Evolutionary conservation across 202 grass and related monocot genomes (phyloP).

Genomic region (Dendrocalamus latiflorus): DNA sequence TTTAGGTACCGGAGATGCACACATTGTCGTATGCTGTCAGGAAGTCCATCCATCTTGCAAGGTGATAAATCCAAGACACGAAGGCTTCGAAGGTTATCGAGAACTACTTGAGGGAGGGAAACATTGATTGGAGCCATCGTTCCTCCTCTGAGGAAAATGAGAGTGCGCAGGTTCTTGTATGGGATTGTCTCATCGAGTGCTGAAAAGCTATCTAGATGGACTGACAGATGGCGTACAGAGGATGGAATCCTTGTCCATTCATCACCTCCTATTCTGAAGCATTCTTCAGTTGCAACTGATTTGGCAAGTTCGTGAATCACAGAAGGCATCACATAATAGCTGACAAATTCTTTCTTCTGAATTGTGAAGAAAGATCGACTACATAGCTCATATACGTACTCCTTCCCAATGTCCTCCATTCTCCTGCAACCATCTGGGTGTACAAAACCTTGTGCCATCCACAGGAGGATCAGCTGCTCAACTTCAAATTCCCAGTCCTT

Average conservation of each 20-base stretch:
- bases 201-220: conserved; percentile 25
- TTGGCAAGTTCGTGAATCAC: conserved; percentile 44
- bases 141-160: conserved; percentile 15
- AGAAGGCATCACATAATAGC: conserved; percentile 33
- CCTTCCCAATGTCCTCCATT: conserved; percentile 41
- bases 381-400: conserved; percentile 32
- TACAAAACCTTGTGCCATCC: conserved; percentile 47
- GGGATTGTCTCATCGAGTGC: conserved; percentile 9
- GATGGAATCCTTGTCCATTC: conserved; percentile 29
- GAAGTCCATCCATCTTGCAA: conserved; percentile 28
- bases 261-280: conserved; percentile 29
- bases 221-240: conserved; percentile 39
- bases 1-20: conserved; percentile 40
- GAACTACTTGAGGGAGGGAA: conserved; percentile 15
- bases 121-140: background rate
- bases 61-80: conserved; percentile 37
- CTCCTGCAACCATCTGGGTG: conserved; percentile 12
- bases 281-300: conserved; percentile 40
- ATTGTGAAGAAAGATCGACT: conserved; percentile 32
- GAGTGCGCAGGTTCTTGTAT: conserved; percentile 22
- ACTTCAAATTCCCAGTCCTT: conserved; percentile 13
- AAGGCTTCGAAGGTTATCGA: conserved; percentile 10
- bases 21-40: conserved; percentile 17
- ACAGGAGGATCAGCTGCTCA: conserved; percentile 31
- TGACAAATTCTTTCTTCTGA: conserved; percentile 19